Evolutionary conservation across 2,329 filamentous ascomycete genomes (phyloP), one percentile per base, ranked within the genome.

Genomic region (Nannizzia gypsea): DNA sequence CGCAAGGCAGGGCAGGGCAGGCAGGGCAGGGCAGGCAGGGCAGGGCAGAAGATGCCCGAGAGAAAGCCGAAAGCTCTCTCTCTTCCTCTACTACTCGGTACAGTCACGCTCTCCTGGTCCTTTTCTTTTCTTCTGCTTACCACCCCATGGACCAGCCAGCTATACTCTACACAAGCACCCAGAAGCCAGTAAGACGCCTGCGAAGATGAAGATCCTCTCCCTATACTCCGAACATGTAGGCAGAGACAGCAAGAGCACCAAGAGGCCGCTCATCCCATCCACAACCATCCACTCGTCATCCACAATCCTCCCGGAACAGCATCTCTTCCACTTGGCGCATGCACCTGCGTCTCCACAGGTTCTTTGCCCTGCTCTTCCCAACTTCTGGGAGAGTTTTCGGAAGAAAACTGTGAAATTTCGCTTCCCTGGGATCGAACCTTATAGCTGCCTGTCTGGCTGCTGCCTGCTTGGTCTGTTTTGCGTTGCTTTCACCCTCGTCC

Each of bases 301-400:
- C 31, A 36, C 31, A 36, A 36, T 36, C 31, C 31, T 11, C 13
- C 9, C 31, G 31, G 13, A 8, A 11, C 31, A 36, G 31, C 31
- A 36, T 13, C 31, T 36, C 31, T 36, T 8, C 38, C 38, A 52
- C 48, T 52, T 52, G 48, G 48, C 48, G 24, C 48, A 52, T 31
- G 26, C 22, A 52, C 48, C 26, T 31, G 15, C 22, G 26, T 52
- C 48, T 52, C 48, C 48, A 52, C 48, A 31, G 48, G 48, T 52
- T 52, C 48, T 28, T 52, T 13, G 48, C 44, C 44, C 44, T 50
- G 44, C 48, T 52, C 22, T 28, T 52, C 48, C 48, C 48, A 52
- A 52, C 48, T 28, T 26, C 48, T 52, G 48, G 48, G 48, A 52
- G 48, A 52, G 48, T 52, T 52, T 52, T 52, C 48, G 48, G 48